Conservation (phyloP, 2,329 filamentous ascomycete genomes). For the Leptographium flavum region DNA sequence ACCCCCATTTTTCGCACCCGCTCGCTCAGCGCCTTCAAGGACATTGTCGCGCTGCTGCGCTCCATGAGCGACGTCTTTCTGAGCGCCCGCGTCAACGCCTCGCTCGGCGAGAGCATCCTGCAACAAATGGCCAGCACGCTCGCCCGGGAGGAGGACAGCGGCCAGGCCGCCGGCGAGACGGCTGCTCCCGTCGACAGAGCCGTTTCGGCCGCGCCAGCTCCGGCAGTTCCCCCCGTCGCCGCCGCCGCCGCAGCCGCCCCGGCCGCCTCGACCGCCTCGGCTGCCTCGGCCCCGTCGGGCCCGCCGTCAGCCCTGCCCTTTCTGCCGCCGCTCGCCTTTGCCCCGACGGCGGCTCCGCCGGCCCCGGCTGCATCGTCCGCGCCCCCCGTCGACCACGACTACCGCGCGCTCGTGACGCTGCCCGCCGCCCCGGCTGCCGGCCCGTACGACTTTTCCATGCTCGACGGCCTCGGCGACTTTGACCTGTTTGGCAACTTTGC, state of each 20-base stretch:
- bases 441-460: slow-evolving; percentile 13
- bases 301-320: no score
- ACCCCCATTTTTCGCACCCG: slow-evolving; percentile 43
- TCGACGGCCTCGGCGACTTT: slow-evolving; percentile 27
- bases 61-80: slow-evolving; percentile 42
- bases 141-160: slow-evolving; percentile 10
- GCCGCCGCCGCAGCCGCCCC: no score
- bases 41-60: slow-evolving; percentile 37
- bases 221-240: no score
- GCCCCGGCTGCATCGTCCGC: no score
- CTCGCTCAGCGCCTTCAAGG: slow-evolving; percentile 38
- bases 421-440: background rate
- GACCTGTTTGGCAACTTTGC: slow-evolving; percentile 42
- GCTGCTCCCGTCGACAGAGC: background rate
- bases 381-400: background rate
- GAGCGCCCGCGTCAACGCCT: slow-evolving; percentile 38
- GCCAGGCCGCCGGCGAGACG: background rate
- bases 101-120: slow-evolving; percentile 39
- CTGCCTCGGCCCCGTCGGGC: no score
- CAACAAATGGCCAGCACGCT: slow-evolving; percentile 38
- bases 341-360: background rate
- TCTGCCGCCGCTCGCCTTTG: background rate
- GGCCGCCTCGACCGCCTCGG: no score
- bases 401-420: background rate
- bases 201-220: no score